A percentile compares a stretch with the other conserved stretches of the same genome.
These are phyloP conservation scores for Coemansia sp. DNA, from an alignment of 192 early-diverging fungal genomes.

Conservation along the genomic window DNA sequence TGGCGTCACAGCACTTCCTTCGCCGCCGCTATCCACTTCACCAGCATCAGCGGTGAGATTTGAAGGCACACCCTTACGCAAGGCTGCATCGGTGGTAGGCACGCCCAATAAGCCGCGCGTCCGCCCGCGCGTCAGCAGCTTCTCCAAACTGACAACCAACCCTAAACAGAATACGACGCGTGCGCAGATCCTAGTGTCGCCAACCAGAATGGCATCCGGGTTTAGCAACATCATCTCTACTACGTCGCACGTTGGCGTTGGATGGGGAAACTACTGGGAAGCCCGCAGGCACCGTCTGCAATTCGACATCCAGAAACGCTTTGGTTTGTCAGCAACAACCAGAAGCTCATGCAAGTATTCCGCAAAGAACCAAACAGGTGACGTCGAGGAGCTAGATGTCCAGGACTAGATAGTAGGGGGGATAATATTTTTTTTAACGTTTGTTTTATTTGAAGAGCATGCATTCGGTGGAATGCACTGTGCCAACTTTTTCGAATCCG, in stretches of 20 bases:
- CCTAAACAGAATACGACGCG: not conserved
- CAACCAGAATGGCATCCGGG: slow-evolving; percentile 7
- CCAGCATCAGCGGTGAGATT: not conserved
- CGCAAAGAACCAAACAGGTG: too few relatives aligned
- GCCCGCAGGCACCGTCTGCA: slow-evolving; percentile 31
- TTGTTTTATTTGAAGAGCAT: slow-evolving; percentile 4
- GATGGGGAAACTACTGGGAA: slow-evolving; percentile 54
- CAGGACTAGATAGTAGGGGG: not conserved
- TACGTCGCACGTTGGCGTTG: slow-evolving; percentile 40
- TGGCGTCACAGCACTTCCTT: not conserved
- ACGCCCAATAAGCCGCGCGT: slow-evolving; percentile 10
- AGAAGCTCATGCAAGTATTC: not conserved
- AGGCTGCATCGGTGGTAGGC: slow-evolving; percentile 41
- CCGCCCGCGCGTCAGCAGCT: slow-evolving; percentile 37
- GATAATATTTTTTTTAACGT: too few relatives aligned
- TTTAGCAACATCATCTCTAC: slow-evolving; percentile 33
- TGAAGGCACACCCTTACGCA: slow-evolving; percentile 15
- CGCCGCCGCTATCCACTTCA: slow-evolving; percentile 25
- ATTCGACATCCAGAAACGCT: slow-evolving; percentile 36
- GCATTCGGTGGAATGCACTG: slow-evolving; percentile 9
- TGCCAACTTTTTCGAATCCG: slow-evolving; percentile 20
- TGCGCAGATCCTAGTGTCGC: slow-evolving; percentile 11
- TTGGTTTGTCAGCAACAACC: slow-evolving; percentile 16
- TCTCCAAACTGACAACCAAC: slow-evolving; percentile 14
- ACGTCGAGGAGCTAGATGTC: not conserved